Percentiles rank a stretch among this genome's conserved stretches.
These are phyloP conservation scores for Phialocephala sp. DNA, from an alignment of 2,329 filamentous ascomycete species.

Conservation along the genomic window DNA sequence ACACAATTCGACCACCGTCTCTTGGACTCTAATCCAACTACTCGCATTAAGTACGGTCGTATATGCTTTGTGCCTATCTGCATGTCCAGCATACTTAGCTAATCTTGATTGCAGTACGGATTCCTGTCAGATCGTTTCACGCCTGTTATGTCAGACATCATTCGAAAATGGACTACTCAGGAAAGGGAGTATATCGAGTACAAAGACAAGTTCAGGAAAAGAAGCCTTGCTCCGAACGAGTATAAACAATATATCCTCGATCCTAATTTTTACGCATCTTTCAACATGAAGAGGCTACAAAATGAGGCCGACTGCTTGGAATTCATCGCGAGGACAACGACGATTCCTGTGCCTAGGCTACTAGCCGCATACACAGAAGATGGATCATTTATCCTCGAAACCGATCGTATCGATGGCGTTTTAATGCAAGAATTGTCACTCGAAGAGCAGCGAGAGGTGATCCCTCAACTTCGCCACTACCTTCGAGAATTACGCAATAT, in stretches of 20 bases:
- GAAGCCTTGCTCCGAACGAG: neutral
- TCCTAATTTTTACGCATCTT: slow-evolving; percentile 47
- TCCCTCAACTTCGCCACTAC: neutral
- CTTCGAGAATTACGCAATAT: slow-evolving; percentile 3
- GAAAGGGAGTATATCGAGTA: slow-evolving; percentile 4
- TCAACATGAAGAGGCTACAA: slow-evolving; percentile 70
- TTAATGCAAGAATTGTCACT: neutral
- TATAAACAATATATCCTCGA: neutral
- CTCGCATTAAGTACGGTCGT: slow-evolving; percentile 1
- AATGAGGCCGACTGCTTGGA: slow-evolving; percentile 12
- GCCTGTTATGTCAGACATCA: neutral
- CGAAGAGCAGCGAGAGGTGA: neutral
- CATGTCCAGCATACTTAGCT: slow-evolving; percentile 3
- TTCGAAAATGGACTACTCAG: neutral
- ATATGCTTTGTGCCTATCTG: slow-evolving; percentile 4
- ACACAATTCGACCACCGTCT: slow-evolving; percentile 1
- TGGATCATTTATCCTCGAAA: slow-evolving; percentile 2
- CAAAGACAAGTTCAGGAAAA: slow-evolving; percentile 1
- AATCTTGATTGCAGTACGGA: neutral
- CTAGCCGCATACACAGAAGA: slow-evolving; percentile 2
- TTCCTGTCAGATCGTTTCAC: slow-evolving; percentile 3
- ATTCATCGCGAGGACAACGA: slow-evolving; percentile 10
- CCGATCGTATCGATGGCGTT: slow-evolving; percentile 2
- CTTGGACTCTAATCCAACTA: slow-evolving; percentile 4
- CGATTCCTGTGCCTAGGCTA: slow-evolving; percentile 11